Evolutionary conservation across 306 rosid genomes (phyloP).

Genomic region (Dryas alaskensis): DNA sequence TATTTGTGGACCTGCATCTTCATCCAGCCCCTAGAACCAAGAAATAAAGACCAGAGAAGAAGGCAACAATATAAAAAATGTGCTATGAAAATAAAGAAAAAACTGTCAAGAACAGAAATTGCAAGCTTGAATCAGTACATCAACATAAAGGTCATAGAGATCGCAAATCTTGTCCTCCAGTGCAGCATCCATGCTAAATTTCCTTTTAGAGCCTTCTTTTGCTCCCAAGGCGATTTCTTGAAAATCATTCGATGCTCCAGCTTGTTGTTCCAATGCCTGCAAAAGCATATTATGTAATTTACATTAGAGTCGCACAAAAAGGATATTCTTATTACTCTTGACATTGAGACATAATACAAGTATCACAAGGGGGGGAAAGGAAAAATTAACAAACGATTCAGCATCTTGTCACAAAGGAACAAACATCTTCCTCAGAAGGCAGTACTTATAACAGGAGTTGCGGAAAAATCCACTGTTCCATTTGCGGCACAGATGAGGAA

Average conservation of each 20-base stretch:
- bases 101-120: constrained; percentile 19
- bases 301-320: constrained; percentile 20
- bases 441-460: not conserved
- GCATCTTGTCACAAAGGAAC: constrained; percentile 19
- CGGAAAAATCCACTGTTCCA: not conserved
- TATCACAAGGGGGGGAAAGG: not conserved
- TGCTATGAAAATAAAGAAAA: constrained; percentile 16
- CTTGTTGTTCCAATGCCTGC: constrained; percentile 57
- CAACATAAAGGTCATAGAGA: constrained; percentile 94
- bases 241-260: constrained; percentile 57
- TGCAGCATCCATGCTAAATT: constrained; percentile 68
- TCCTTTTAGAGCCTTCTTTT: constrained; percentile 52
- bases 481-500: not conserved
- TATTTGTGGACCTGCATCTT: constrained; percentile 84
- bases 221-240: constrained; percentile 67
- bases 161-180: constrained; percentile 99
- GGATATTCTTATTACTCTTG: not conserved
- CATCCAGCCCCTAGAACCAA: constrained; percentile 87
- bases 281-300: constrained; percentile 30
- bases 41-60: constrained; percentile 19
- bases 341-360: constrained; percentile 17
- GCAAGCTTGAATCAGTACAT: constrained; percentile 52
- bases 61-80: constrained; percentile 21
- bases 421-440: constrained; percentile 13
- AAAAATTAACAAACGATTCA: constrained; percentile 5